Conservation (phyloP, 2,329 filamentous ascomycete species). For the Alternaria gaisen region DNA sequence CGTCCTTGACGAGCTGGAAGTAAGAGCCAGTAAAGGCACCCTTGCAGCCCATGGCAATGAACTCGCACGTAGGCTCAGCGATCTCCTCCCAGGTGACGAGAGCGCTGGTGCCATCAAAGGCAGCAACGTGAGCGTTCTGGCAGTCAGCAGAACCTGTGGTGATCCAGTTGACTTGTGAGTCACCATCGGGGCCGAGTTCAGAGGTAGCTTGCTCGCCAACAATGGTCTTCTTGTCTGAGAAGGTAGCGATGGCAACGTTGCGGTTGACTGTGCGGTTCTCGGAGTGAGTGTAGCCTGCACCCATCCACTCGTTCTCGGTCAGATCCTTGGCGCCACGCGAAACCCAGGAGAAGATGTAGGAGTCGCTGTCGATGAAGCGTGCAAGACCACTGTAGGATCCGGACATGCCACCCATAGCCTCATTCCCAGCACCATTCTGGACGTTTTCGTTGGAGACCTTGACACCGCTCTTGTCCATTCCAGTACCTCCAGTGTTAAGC, state of each 20-base stretch:
- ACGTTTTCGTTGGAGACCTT: constrained; percentile 71
- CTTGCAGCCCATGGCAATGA: constrained; percentile 67
- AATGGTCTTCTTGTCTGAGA: constrained; percentile 67
- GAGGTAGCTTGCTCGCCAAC: constrained; percentile 64
- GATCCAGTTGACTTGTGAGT: constrained; percentile 68
- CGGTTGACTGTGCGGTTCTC: constrained; percentile 65
- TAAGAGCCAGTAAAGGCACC: constrained; percentile 67
- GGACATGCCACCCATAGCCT: constrained; percentile 70
- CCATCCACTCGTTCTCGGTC: constrained; percentile 66
- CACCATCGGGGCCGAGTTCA: constrained; percentile 63
- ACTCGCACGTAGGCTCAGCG: constrained; percentile 62
- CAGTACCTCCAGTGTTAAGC: constrained; percentile 68
- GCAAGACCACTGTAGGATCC: constrained; percentile 68
- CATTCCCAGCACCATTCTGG: constrained; percentile 66
- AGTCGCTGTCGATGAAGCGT: constrained; percentile 60
- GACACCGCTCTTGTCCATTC: constrained; percentile 67
- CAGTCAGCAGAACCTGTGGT: constrained; percentile 63
- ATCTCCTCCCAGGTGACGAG: constrained; percentile 71
- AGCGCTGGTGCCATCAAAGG: constrained; percentile 62
- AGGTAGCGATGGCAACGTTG: constrained; percentile 66
- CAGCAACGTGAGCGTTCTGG: constrained; percentile 67
- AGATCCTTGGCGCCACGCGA: constrained; percentile 67
- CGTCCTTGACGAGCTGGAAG: constrained; percentile 66
- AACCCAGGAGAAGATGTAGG: constrained; percentile 70
- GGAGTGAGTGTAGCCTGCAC: constrained; percentile 62